Conservation (phyloP, 176 grass and related monocot species). For the Carex kokanica region DNA sequence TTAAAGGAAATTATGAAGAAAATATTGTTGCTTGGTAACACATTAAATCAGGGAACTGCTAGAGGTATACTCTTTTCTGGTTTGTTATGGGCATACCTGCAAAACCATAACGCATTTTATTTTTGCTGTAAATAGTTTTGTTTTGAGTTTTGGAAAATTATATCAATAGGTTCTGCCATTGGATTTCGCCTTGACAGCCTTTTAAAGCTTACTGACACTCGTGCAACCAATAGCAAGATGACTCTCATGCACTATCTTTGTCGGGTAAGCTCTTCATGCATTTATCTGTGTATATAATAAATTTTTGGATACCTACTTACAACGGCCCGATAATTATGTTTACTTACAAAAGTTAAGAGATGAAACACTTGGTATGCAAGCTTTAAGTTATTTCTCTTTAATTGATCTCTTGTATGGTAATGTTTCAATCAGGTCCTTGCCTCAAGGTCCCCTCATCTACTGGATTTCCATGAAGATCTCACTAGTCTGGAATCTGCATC, state of each 20-base stretch:
- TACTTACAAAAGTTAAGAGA: not conserved
- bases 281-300: constrained; percentile 21
- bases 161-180: constrained; percentile 71
- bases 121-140: constrained; percentile 7
- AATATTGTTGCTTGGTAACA: constrained; percentile 93
- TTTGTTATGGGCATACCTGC: not conserved
- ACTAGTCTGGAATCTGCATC: constrained; percentile 85
- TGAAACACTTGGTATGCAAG: not conserved
- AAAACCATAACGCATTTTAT: not conserved
- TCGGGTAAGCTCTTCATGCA: constrained; percentile 58
- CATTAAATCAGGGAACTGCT: constrained; percentile 87
- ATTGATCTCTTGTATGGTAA: constrained; percentile 3
- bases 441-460: constrained; percentile 61
- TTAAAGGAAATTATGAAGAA: constrained; percentile 99
- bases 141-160: constrained; percentile 28
- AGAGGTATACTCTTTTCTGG: constrained; percentile 54
- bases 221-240: constrained; percentile 98
- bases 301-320: constrained; percentile 8
- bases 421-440: constrained; percentile 68
- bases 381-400: constrained; percentile 10
- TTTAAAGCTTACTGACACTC: constrained; percentile 98
- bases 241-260: constrained; percentile 97
- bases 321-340: not conserved
- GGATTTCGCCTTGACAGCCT: constrained; percentile 95
- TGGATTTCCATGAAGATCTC: constrained; percentile 89